These are phyloP conservation scores for Phytophthora hybrid DNA, from an alignment of 352 stramenopile genomes.

Conservation along the genomic window DNA sequence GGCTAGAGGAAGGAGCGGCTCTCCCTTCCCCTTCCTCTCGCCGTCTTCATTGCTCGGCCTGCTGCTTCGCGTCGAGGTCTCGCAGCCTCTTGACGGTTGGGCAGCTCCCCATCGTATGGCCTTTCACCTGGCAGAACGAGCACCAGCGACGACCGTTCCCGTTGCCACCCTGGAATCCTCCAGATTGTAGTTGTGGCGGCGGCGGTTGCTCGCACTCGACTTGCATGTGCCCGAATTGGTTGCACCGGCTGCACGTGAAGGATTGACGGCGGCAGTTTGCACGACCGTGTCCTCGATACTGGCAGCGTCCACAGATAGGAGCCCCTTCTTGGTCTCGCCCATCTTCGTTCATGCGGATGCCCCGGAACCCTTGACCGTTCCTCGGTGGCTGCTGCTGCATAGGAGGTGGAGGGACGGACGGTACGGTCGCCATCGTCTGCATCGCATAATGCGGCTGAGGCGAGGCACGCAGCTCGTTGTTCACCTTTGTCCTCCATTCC, in stretches of 20 bases:
- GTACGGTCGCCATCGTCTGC: not conserved
- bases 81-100: not conserved
- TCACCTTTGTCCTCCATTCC: not conserved
- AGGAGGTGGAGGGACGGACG: not conserved
- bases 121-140: not conserved
- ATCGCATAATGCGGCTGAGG: not conserved
- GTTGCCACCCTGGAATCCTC: not conserved
- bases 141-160: not conserved
- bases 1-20: no score
- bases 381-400: not conserved
- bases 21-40: not conserved
- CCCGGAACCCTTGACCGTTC: not conserved
- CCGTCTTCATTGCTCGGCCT: not conserved
- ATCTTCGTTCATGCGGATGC: not conserved
- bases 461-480: not conserved
- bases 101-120: not conserved
- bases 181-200: not conserved
- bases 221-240: not conserved
- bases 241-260: not conserved
- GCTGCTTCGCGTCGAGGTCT: not conserved
- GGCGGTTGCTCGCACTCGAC: not conserved
- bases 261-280: not conserved
- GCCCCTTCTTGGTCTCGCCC: not conserved
- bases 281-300: not conserved
- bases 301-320: conserved; percentile 1